A percentile compares a stretch with the other conserved stretches of the same genome.
Evolutionary conservation across 345 rosid species (phyloP).

Genomic region (Jatropha curcas): DNA sequence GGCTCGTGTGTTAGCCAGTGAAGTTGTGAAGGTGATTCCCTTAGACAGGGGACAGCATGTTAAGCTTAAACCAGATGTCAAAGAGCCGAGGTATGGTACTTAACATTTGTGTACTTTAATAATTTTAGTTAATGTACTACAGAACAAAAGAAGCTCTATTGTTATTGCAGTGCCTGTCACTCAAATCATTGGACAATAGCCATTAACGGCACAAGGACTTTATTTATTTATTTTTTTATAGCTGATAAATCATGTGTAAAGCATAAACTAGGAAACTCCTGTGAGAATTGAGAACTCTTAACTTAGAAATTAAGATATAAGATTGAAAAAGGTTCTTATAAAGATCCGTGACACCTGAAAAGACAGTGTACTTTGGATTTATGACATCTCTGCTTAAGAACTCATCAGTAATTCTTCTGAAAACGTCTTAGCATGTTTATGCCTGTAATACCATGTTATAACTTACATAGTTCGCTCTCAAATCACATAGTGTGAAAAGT

Average conservation of each 20-base stretch:
- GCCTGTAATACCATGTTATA: too few relatives aligned
- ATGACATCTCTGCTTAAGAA: not conserved
- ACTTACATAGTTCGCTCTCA: too few relatives aligned
- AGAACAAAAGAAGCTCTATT: not conserved
- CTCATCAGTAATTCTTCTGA: too few relatives aligned
- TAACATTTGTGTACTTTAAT: not conserved
- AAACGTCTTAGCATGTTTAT: too few relatives aligned
- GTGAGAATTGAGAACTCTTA: not conserved
- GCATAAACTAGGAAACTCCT: not conserved
- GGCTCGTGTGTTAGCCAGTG: slow-evolving; percentile 77
- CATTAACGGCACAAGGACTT: too few relatives aligned
- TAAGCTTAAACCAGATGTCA: slow-evolving; percentile 68
- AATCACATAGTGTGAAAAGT: too few relatives aligned
- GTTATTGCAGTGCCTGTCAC: not conserved
- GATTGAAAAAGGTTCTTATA: too few relatives aligned
- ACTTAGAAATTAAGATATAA: too few relatives aligned
- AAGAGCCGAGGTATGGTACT: slow-evolving; percentile 82
- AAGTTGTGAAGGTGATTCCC: slow-evolving; percentile 86
- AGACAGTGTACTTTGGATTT: not conserved
- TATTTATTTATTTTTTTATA: too few relatives aligned
- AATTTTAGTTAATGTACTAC: not conserved
- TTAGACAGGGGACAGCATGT: slow-evolving; percentile 97
- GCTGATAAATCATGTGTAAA: not conserved
- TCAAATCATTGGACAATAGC: not conserved
- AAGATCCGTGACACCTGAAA: not conserved